These are phyloP conservation scores for Mortierella sp. DNA, from an alignment of 371 early-diverging fungal genomes.

Conservation along the genomic window DNA sequence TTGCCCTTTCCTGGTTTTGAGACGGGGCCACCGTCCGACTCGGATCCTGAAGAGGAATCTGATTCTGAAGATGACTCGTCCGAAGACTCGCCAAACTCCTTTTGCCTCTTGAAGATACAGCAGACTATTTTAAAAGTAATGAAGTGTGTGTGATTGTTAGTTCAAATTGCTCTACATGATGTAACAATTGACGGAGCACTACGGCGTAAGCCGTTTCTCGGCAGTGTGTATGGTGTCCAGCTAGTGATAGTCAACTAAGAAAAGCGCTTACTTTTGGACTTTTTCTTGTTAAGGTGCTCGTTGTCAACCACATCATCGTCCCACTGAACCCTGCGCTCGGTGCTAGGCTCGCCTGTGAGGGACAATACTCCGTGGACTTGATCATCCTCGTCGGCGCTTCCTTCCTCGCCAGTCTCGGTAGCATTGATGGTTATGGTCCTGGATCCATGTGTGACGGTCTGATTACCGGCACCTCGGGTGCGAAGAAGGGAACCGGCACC, in stretches of 20 bases:
- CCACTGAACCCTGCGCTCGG: constrained; percentile 80
- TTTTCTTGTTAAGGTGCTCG: constrained; percentile 87
- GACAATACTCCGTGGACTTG: constrained; percentile 62
- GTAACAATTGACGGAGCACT: neutral
- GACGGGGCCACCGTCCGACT: constrained; percentile 58
- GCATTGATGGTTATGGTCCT: constrained; percentile 52
- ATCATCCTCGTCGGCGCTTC: constrained; percentile 39
- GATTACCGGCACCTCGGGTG: constrained; percentile 27
- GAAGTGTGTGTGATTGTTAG: neutral
- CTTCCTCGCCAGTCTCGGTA: constrained; percentile 32
- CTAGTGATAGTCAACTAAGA: neutral
- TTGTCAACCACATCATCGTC: constrained; percentile 89
- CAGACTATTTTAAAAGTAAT: constrained; percentile 70
- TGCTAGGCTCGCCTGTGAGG: constrained; percentile 64
- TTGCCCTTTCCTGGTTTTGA: constrained; percentile 23
- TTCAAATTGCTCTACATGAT: neutral
- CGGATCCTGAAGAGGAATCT: constrained; percentile 54
- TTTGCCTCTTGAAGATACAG: constrained; percentile 88
- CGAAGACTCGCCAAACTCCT: constrained; percentile 78
- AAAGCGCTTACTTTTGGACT: constrained; percentile 77
- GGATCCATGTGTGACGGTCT: constrained; percentile 52
- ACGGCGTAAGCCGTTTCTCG: neutral
- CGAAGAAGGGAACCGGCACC: constrained; percentile 15
- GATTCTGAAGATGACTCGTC: constrained; percentile 68
- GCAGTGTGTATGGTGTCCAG: neutral